Conservation (phyloP, 805 yeast species). For the Saccharomycopsis capsularis region DNA sequence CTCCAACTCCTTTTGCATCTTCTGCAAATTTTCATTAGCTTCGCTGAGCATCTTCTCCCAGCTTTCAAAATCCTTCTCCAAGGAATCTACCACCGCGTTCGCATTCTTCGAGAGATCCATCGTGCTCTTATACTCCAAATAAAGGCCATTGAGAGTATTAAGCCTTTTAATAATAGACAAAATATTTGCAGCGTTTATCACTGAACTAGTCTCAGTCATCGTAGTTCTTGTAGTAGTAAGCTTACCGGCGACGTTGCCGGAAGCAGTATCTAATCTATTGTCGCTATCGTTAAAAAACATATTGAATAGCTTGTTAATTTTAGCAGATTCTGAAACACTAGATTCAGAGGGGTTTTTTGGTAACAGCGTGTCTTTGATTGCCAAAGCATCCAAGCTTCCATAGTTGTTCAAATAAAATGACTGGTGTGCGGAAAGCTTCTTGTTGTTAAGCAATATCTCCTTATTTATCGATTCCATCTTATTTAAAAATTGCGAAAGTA, state of each 20-base stretch:
- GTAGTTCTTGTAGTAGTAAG: neutral
- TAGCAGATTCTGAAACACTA: neutral
- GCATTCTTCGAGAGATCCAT: slow-evolving; percentile 11
- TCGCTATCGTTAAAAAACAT: neutral
- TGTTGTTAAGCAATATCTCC: slow-evolving; percentile 18
- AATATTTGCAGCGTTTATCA: slow-evolving; percentile 1
- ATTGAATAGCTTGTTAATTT: slow-evolving; percentile 7
- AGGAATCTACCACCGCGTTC: neutral
- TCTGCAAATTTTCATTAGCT: slow-evolving; percentile 9
- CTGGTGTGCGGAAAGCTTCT: slow-evolving; percentile 15
- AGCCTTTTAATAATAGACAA: slow-evolving; percentile 13
- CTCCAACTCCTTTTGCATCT: slow-evolving; percentile 2
- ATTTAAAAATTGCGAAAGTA: slow-evolving; percentile 1
- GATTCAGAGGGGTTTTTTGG: neutral
- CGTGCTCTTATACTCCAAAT: slow-evolving; percentile 13
- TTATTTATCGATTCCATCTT: slow-evolving; percentile 20
- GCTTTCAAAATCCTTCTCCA: slow-evolving; percentile 7
- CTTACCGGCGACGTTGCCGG: neutral
- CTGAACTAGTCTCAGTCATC: neutral
- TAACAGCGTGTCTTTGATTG: neutral
- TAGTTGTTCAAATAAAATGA: slow-evolving; percentile 10
- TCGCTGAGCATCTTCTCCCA: slow-evolving; percentile 12
- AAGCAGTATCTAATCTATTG: neutral
- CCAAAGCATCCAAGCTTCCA: neutral
- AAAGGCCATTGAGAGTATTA: slow-evolving; percentile 14